Base-by-base conservation (phyloP, 2,329 filamentous ascomycete genomes). In the Penicillium sp. region DNA sequence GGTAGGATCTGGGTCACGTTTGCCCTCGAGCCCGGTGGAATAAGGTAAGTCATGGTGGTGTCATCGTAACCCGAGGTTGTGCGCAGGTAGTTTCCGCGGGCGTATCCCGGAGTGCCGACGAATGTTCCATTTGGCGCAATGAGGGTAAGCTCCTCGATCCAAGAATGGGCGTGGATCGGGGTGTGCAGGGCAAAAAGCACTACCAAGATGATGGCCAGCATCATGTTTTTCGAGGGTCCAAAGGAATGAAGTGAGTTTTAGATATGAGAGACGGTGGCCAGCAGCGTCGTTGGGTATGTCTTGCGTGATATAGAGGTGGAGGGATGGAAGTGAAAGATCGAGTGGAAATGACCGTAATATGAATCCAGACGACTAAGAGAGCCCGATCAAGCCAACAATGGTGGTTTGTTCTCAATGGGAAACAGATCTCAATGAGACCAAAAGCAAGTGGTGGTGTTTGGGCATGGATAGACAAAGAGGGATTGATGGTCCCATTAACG, bases 51-150 rank as follows among this genome's bases (percentile, higher is more conserved):
- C 65, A 87, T 84, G n/a, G 75, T 70, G 31, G 72, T 68, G 64
- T 91, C 88, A 54, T 68, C 77, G 72, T 84, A 89, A 9, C 75
- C 79, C 7, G 81, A 74, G 38, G 78, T 71, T 5, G 74, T 79
- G 57, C 90, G 85, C 31, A 81, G 73, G 14, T 86, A 72, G 67
- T 86, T 91, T 44, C 86, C 87, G 59, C 92, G 87, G n/a, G 88
- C 78, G 69, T 87, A 96, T 31, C 93, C 93, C 22, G 83, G 78
- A 7, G 81, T 71, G 27, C 89, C 89, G 18, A 86, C 77, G 69
- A 92, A 91, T 32, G 85, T 85, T 51, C 92, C 92, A 65, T 91
- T 89, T 27, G 83, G 71, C 49, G 86, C 84, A 70, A 97, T 86
- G 54, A 86, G 84, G 58, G 80, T 83, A 47, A 93, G 79, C 65